Conservation (phyloP, 1,284 basidiomycete species). For the Mrakiaceae sp. region DNA sequence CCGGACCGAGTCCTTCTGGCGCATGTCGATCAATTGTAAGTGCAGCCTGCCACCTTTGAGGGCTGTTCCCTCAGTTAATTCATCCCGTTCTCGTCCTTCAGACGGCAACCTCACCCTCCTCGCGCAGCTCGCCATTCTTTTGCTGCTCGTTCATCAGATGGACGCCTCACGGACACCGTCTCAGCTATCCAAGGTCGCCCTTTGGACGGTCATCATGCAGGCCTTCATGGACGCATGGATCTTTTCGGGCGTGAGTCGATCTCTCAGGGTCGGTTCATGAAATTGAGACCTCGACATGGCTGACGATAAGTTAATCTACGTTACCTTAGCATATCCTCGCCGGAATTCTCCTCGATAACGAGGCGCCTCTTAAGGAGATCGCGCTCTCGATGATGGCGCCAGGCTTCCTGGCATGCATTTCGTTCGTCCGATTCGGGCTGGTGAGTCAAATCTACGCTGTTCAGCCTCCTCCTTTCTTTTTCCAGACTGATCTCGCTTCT, state of each 20-base stretch:
- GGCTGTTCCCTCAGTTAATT: neutral
- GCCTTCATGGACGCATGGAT: slow-evolving; percentile 3
- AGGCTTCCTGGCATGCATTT: slow-evolving; percentile 2
- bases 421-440: slow-evolving; percentile 4
- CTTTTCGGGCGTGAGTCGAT: neutral
- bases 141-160: slow-evolving; percentile 1
- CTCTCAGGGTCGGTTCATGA: neutral
- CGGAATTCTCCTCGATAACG: slow-evolving; percentile 9
- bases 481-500: no score
- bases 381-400: slow-evolving; percentile 8
- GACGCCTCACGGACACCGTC: neutral
- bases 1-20: neutral
- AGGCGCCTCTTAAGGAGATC: neutral
- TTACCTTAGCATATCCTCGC: slow-evolving; percentile 6
- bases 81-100: neutral
- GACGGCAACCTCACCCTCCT: neutral
- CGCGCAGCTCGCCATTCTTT: neutral
- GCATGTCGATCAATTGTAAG: neutral
- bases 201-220: slow-evolving; percentile 2
- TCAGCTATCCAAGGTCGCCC: slow-evolving; percentile 9
- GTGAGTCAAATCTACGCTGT: neutral
- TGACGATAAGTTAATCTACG: neutral
- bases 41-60: neutral
- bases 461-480: neutral
- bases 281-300: neutral